phyloP scores from a whole-genome alignment of 1,284 basidiomycete genomes.

The Irpex rosettiformis region DNA sequence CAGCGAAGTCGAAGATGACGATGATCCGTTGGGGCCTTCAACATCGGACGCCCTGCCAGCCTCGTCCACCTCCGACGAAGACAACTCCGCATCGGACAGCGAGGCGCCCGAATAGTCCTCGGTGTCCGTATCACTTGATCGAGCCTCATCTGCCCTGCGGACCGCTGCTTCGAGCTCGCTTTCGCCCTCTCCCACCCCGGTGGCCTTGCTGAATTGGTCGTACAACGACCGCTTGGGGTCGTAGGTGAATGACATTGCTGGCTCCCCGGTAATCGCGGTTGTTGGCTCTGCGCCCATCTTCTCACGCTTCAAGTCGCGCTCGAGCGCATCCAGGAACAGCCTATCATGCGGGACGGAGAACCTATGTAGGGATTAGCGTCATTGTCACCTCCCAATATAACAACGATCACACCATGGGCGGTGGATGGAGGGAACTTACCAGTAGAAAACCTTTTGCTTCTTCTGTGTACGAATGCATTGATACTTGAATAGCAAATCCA shows the following conservation, averaged over 20 bases:
- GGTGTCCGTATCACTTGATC: slow-evolving; percentile 21
- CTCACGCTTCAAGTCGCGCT: slow-evolving; percentile 90
- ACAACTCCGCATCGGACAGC: slow-evolving; percentile 23
- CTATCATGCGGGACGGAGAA: slow-evolving; percentile 89
- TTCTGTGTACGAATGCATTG: slow-evolving; percentile 95
- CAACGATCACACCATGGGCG: background rate
- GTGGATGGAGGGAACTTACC: slow-evolving; percentile 45
- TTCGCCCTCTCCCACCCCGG: slow-evolving; percentile 51
- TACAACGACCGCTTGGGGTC: slow-evolving; percentile 82
- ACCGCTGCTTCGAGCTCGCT: slow-evolving; percentile 54
- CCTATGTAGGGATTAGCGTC: slow-evolving; percentile 33
- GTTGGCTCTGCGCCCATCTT: slow-evolving; percentile 86
- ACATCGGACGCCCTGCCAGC: slow-evolving; percentile 16
- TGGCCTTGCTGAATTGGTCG: slow-evolving; percentile 75
- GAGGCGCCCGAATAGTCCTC: slow-evolving; percentile 21
- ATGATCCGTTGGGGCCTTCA: slow-evolving; percentile 19
- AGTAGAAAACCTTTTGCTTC: slow-evolving; percentile 94
- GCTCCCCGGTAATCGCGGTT: slow-evolving; percentile 74
- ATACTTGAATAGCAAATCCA: slow-evolving; percentile 91
- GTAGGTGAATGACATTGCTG: slow-evolving; percentile 79
- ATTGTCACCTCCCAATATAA: background rate
- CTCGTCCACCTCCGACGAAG: slow-evolving; percentile 23
- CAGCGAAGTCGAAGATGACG: slow-evolving; percentile 16
- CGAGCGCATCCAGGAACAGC: slow-evolving; percentile 91
- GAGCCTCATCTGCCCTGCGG: slow-evolving; percentile 38